Evolutionary conservation across 805 yeast species (phyloP).

Genomic region (Cyberlindnera mississippiensis): DNA sequence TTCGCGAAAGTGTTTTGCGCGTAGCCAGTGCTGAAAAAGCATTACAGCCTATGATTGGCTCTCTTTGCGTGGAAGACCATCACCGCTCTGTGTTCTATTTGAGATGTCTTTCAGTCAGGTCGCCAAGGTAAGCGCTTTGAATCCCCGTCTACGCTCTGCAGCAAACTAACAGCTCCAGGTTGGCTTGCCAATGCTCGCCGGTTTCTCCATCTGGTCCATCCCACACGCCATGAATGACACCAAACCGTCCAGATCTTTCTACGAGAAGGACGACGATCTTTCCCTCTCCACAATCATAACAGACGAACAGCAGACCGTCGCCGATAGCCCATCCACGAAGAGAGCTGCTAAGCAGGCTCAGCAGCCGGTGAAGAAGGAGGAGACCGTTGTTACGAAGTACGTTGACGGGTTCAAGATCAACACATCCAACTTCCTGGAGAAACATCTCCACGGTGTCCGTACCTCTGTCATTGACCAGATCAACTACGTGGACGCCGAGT

Average conservation of each 20-base stretch:
- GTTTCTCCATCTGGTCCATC: conserved; percentile 15
- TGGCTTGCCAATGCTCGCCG: conserved; percentile 20
- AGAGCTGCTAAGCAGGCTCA: conserved; percentile 4
- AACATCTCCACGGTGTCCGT: conserved; percentile 18
- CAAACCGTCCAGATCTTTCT: conserved; percentile 25
- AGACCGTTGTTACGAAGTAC: conserved; percentile 15
- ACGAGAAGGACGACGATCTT: conserved; percentile 19
- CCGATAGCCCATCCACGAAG: conserved; percentile 3
- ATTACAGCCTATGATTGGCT: too few species aligned
- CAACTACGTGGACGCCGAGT: conserved; percentile 23
- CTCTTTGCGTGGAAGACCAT: too few species aligned
- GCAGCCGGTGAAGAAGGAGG: conserved; percentile 2
- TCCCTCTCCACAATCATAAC: conserved; percentile 9
- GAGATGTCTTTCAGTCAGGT: background rate
- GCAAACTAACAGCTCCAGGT: conserved; percentile 7
- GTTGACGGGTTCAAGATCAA: conserved; percentile 27
- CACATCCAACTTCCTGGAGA: conserved; percentile 24
- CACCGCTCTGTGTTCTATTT: too few species aligned
- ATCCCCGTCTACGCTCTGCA: background rate
- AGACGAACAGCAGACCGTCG: conserved; percentile 7
- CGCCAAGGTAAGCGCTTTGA: background rate
- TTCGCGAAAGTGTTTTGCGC: too few species aligned
- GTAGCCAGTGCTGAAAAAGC: too few species aligned
- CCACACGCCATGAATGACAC: conserved; percentile 41
- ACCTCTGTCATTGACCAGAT: conserved; percentile 15